Evolutionary conservation across 768 basidiomycete genomes (phyloP).

Genomic region (Terana coerulea): DNA sequence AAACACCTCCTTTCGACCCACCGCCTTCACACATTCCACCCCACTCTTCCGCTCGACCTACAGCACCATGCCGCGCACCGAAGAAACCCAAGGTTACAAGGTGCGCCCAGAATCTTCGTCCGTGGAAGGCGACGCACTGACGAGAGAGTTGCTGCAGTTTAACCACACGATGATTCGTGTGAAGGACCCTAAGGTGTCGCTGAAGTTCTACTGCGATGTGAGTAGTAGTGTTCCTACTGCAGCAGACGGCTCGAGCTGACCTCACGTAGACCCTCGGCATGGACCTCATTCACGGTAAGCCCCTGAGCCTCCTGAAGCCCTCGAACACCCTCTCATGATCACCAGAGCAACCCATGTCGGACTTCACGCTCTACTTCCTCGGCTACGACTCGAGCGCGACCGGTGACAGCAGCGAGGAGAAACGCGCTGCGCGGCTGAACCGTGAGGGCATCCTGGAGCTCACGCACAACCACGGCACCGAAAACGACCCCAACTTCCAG

Average conservation of each 20-base stretch:
- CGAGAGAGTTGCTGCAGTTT: conserved; percentile 40
- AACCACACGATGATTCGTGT: conserved; percentile 89
- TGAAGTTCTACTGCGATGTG: conserved; percentile 78
- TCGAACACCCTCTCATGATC: background rate
- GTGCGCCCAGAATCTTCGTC: background rate
- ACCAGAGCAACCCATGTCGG: background rate
- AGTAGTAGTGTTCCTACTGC: conserved; percentile 15
- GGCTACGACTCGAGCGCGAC: conserved; percentile 65
- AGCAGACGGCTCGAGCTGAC: background rate
- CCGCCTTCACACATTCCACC: background rate
- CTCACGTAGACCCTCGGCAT: conserved; percentile 58
- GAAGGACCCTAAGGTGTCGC: conserved; percentile 79
- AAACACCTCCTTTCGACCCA: background rate
- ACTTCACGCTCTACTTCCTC: conserved; percentile 82
- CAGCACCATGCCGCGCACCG: conserved; percentile 4
- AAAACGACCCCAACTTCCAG: conserved; percentile 68
- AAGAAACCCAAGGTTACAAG: conserved; percentile 4
- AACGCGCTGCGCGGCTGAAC: conserved; percentile 42
- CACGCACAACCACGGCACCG: conserved; percentile 89
- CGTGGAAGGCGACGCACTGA: too few relatives aligned
- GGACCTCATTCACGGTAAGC: conserved; percentile 48
- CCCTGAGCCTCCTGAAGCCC: background rate
- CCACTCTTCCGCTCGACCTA: background rate
- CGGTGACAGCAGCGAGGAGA: conserved; percentile 49
- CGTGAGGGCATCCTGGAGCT: conserved; percentile 85